Conservation (phyloP, 371 early-diverging fungal genomes). For the Hamiltosporidium tvaerminnensis region DNA sequence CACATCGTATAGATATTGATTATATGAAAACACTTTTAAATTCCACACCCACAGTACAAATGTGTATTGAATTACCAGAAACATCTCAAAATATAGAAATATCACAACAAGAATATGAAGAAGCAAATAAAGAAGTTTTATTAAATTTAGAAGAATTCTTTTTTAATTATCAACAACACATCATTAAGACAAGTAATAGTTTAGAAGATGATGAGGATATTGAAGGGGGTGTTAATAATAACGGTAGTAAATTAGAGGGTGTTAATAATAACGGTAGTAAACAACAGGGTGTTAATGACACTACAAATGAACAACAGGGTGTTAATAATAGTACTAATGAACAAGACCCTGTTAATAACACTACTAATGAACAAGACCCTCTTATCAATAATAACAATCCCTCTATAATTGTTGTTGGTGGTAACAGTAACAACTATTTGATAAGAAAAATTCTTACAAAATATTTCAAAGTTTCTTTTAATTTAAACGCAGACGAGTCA, state of each 20-base stretch:
- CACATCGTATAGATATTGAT: background rate
- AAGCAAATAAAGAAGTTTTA: constrained; percentile 5
- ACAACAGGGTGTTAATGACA: no score
- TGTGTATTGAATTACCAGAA: constrained; percentile 21
- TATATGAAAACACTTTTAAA: constrained; percentile 36
- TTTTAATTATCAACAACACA: background rate
- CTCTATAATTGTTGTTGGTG: constrained; percentile 16
- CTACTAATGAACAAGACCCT: no score
- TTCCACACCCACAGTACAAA: constrained; percentile 6
- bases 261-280: no score
- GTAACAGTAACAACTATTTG: constrained; percentile 20
- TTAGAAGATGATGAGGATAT: background rate
- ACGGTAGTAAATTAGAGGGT: no score
- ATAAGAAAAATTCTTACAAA: constrained; percentile 26
- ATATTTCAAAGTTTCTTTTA: background rate
- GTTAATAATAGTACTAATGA: no score
- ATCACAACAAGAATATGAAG: constrained; percentile 24
- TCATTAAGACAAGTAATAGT: no score
- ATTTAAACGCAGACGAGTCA: constrained; percentile 23
- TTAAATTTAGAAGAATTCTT: constrained; percentile 30
- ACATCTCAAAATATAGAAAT: constrained; percentile 11
- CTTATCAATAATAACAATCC: no score
- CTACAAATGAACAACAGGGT: no score
- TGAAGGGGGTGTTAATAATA: no score
- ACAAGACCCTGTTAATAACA: no score